Evolutionary conservation across 2,329 filamentous ascomycete species (phyloP), one percentile per base, ranked within the genome.

Genomic region (Zarea fungicola): DNA sequence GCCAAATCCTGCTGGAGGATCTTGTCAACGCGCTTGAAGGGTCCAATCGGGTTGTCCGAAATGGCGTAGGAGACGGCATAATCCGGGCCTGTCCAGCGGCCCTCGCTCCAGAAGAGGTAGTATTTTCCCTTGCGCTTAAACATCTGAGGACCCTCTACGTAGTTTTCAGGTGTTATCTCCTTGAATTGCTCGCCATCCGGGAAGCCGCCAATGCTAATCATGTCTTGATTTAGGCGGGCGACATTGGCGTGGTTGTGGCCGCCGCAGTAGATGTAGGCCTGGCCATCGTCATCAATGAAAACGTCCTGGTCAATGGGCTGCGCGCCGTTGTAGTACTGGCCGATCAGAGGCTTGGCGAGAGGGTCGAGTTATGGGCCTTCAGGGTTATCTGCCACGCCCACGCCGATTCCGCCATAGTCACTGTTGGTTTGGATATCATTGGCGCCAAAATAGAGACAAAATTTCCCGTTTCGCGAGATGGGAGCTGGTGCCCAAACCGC

Each of bases 391-490:
- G 62, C 60, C 4, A 66, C 58, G 8, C 55, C 66, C 13, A 69
- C 61, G 16, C 66, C 65, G 41, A 69, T 65, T 23, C 68, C 66
- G 4, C 65, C 66, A 18, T 75, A 65, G 21, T 75, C 59, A 16
- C 50, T 43, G 40, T 58, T 46, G 21, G 52, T 41, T 60, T 68
- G 67, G 37, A 72, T 69, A 47, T 76, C 73, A 32, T 75, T 76
- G 29, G 73, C 74, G 36, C 64, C 70, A 53, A 76, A 77, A 58
- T 77, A 77, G 46, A 77, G 63, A 54, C 70, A 76, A 56, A 75
- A 76, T 34, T 65, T 69, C 10, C 68, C 70, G 52, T 73, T 63
- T 28, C 71, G 65, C 13, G 54, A 54, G 29, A 72, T 64, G 11
- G 73, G 68, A 1, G 72, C 71, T 0, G 74, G 74, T 2, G 73